A percentile compares a stretch with the other conserved stretches of the same genome.
Conservation (phyloP, 1,284 basidiomycete species). For the Ustilago hordei region DNA sequence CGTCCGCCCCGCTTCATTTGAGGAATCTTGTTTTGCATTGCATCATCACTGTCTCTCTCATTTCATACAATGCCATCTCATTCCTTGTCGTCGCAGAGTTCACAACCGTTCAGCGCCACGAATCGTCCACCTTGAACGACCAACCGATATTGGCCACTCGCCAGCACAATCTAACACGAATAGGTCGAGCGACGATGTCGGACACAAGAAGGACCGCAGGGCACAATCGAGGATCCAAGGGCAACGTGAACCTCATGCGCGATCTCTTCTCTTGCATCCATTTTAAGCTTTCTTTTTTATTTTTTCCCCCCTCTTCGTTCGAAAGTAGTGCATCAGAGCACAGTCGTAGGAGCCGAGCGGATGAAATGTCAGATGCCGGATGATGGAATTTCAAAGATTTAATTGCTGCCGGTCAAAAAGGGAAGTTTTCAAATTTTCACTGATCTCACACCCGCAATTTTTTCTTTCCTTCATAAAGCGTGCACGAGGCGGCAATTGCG, state of each 20-base stretch:
- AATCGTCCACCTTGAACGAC: background rate
- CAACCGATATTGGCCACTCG: background rate
- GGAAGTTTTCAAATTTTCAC: background rate
- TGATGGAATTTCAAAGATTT: constrained; percentile 2
- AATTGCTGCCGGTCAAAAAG: background rate
- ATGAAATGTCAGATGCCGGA: background rate
- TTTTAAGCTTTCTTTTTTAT: background rate
- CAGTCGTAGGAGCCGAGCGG: background rate
- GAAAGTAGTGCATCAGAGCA: background rate
- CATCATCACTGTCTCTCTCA: constrained; percentile 3
- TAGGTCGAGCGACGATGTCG: background rate
- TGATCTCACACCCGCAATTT: background rate
- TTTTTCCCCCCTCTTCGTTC: background rate
- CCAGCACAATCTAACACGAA: background rate
- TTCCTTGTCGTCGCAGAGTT: background rate
- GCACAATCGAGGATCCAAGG: background rate
- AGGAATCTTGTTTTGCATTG: constrained; percentile 4
- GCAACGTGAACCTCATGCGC: background rate
- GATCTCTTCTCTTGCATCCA: background rate
- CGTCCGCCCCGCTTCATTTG: too few relatives aligned
- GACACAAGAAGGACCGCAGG: too few relatives aligned
- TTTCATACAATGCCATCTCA: background rate
- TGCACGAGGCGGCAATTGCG: constrained; percentile 3
- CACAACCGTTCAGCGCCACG: background rate
- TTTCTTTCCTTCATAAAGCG: background rate